Evolutionary conservation across 1,139 yeast species (phyloP).

Genomic region (Taphrina sp.): DNA sequence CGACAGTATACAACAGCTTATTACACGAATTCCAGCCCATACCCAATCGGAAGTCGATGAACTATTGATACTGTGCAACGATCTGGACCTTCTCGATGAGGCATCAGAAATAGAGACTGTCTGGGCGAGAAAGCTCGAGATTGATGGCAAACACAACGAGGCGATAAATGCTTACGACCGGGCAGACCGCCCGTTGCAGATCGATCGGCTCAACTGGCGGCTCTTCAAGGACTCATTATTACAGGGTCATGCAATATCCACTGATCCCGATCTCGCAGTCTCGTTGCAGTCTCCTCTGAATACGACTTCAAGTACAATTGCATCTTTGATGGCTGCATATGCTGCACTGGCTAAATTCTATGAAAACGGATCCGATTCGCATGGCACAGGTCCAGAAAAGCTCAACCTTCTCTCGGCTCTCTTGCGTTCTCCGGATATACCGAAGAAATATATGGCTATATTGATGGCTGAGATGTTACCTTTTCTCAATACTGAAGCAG

Average conservation of each 20-base stretch:
- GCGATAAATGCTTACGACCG: slow-evolving; percentile 26
- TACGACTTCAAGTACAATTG: slow-evolving; percentile 8
- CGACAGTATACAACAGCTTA: slow-evolving; percentile 26
- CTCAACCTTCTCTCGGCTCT: slow-evolving; percentile 16
- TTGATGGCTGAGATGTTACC: slow-evolving; percentile 29
- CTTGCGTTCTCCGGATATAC: slow-evolving; percentile 14
- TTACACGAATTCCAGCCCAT: slow-evolving; percentile 15
- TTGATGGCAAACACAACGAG: slow-evolving; percentile 15
- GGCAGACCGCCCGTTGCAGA: slow-evolving; percentile 16
- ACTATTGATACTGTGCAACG: slow-evolving; percentile 21
- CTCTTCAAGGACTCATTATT: slow-evolving; percentile 17
- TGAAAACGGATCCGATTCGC: background rate
- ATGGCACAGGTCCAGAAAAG: too few species aligned
- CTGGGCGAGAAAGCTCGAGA: slow-evolving; percentile 30
- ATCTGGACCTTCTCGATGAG: slow-evolving; percentile 28
- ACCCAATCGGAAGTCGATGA: slow-evolving; percentile 8
- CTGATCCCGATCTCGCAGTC: slow-evolving; percentile 10
- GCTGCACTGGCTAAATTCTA: slow-evolving; percentile 14
- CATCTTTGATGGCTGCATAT: slow-evolving; percentile 20
- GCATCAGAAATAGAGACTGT: slow-evolving; percentile 21
- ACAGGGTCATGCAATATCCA: slow-evolving; percentile 7
- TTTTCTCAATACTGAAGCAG: background rate
- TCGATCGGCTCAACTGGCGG: slow-evolving; percentile 30
- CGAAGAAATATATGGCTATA: slow-evolving; percentile 10
- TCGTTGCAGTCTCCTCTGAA: slow-evolving; percentile 9